Base-by-base conservation (phyloP, 176 grass and related monocot genomes). In the Eremochloa ophiuroides region DNA sequence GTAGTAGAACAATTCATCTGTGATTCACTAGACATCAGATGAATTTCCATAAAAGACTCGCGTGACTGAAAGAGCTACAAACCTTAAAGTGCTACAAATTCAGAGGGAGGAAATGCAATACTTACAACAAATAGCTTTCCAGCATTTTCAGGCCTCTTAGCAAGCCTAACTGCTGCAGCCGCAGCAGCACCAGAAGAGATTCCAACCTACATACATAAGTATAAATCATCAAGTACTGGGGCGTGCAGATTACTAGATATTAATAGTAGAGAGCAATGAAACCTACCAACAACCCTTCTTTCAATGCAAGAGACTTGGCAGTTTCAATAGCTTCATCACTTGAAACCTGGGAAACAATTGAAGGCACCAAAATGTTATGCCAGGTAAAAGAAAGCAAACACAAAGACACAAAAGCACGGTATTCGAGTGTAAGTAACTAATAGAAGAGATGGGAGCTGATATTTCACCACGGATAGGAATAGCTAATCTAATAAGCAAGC, bases 91-190 rank as follows among this genome's bases (percentile, higher is more conserved):
- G 16, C 43, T 39, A 56, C 10, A 77, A 73, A 78, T 58, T 61
- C 1, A 47, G 2, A 8, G 10, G 8, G 16, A 65, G 69, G 77
- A 67, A 39, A 69, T 42, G n/a, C 8, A 61, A 37, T 15, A 88
- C 94, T 94, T 94, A 92, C 94, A 74, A 97, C 92, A 85, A 97
- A 90, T 8, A 97, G 87, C 77, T 97, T 97, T 34, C 94, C 91
- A 25, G 77, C 81, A 81, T 90, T 97, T 84, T 97, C 94, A 60
- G 85, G 87, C 77, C 85, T 92, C 72, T 89, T 79, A 7, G 91
- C 91, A 87, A 97, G 58, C 67, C 48, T 92, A 79, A 97, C 82
- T 62, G 89, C 89, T 0, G 94, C 94, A 28, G 85, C 92, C 0
- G 92, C 87, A 62, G 94, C 89, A 1, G 94, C 94, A 40, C 92